A percentile compares a stretch with the other conserved stretches of the same genome.
These are phyloP conservation scores for Ambispora gerdemannii DNA, from an alignment of 192 early-diverging fungal species.

Conservation along the genomic window DNA sequence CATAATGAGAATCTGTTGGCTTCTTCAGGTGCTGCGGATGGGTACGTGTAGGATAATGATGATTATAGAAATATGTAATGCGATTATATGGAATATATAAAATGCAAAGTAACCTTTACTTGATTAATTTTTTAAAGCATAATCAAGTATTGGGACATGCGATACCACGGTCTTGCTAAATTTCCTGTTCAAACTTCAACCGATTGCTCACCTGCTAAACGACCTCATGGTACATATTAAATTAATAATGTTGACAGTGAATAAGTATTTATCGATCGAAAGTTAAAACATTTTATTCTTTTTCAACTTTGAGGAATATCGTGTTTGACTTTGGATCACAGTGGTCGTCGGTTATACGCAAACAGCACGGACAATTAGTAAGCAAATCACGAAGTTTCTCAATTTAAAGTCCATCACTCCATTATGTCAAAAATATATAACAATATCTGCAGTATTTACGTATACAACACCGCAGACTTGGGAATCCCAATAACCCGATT, in stretches of 20 bases:
- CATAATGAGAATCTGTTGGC: slow-evolving; percentile 42
- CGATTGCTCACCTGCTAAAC: slow-evolving; percentile 25
- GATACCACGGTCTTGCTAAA: slow-evolving; percentile 39
- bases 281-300: background rate
- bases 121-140: slow-evolving; percentile 37
- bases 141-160: slow-evolving; percentile 78
- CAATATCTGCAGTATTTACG: slow-evolving; percentile 51
- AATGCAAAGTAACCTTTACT: background rate
- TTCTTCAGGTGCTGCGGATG: slow-evolving; percentile 59
- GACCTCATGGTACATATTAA: slow-evolving; percentile 28
- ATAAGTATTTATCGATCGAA: background rate
- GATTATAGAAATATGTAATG: background rate
- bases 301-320: slow-evolving; percentile 48
- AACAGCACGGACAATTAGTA: slow-evolving; percentile 63
- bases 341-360: slow-evolving; percentile 63
- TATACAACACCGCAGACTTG: slow-evolving; percentile 56
- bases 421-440: background rate
- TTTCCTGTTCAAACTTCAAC: slow-evolving; percentile 41
- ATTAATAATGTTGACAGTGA: too few species aligned
- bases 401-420: background rate
- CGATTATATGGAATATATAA: background rate
- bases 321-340: slow-evolving; percentile 54
- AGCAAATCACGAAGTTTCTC: too few species aligned
- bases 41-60: slow-evolving; percentile 44
- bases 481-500: slow-evolving; percentile 47